phyloP scores from a whole-genome alignment of 2,329 filamentous ascomycete genomes.

The Xylaria sp. region DNA sequence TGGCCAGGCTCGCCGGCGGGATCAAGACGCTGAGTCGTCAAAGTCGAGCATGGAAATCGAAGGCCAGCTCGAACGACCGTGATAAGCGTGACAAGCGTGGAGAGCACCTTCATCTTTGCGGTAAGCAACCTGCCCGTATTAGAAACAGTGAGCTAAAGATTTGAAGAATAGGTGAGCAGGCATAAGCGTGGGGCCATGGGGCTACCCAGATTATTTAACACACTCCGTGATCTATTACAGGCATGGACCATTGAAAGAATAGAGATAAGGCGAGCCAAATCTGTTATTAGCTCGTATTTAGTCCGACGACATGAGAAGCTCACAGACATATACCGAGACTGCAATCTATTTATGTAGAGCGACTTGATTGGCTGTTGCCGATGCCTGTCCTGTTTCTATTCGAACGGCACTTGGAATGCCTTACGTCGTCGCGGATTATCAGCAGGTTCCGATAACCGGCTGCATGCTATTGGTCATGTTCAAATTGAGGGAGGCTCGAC shows the following conservation, averaged over 20 bases:
- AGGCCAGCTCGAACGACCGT: slow-evolving; percentile 31
- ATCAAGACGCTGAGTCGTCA: slow-evolving; percentile 36
- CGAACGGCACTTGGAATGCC: slow-evolving; percentile 14
- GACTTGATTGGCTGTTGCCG: not conserved
- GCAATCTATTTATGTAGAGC: slow-evolving; percentile 15
- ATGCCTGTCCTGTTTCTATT: not conserved
- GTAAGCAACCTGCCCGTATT: not conserved
- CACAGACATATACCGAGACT: slow-evolving; percentile 11
- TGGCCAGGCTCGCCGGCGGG: slow-evolving; percentile 34
- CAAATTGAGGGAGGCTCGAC: slow-evolving; percentile 3
- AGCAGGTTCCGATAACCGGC: slow-evolving; percentile 15
- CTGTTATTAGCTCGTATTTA: not conserved
- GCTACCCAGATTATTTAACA: not conserved
- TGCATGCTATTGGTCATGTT: slow-evolving; percentile 13
- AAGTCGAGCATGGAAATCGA: slow-evolving; percentile 36
- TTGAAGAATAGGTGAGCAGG: not conserved
- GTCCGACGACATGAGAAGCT: not conserved
- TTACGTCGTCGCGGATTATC: not conserved
- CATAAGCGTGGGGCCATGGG: not conserved
- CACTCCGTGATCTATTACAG: not conserved
- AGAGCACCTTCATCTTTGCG: slow-evolving; percentile 29
- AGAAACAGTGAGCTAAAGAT: not conserved
- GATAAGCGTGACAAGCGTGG: slow-evolving; percentile 9
- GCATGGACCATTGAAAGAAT: not conserved
- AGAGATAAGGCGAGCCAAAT: not conserved